A percentile compares a stretch with the other conserved stretches of the same genome.
These are phyloP conservation scores for Arbutus unedo DNA, from an alignment of 148 eudicot genomes.

Conservation along the genomic window DNA sequence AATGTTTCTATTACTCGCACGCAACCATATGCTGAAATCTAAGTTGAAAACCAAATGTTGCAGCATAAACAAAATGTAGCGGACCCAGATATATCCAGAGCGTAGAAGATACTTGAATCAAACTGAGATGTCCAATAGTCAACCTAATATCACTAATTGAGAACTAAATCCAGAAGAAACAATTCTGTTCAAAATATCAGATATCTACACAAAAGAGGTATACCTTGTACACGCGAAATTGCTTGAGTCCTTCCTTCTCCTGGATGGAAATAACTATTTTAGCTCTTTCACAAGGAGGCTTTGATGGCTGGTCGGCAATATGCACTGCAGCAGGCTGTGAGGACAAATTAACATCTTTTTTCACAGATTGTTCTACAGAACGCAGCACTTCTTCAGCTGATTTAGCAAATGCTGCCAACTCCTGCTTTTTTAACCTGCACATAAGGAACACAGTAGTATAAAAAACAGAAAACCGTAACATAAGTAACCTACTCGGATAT, in stretches of 20 bases:
- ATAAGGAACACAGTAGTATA: neutral
- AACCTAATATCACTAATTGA: neutral
- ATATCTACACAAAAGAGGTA: neutral
- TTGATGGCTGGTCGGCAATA: conserved; percentile 29
- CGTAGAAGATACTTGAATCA: neutral
- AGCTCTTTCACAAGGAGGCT: conserved; percentile 47
- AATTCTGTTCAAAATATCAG: neutral
- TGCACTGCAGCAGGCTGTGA: conserved; percentile 23
- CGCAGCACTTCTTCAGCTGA: conserved; percentile 43
- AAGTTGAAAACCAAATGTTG: neutral
- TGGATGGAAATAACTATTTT: conserved; percentile 70
- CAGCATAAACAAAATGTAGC: neutral
- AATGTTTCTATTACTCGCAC: neutral
- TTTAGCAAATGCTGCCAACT: conserved; percentile 53
- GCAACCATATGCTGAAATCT: neutral
- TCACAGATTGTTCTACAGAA: conserved; percentile 54
- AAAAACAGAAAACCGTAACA: neutral
- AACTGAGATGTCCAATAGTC: neutral
- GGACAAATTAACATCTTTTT: conserved; percentile 28
- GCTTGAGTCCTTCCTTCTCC: conserved; percentile 61
- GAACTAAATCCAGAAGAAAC: neutral
- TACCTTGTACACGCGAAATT: conserved; percentile 63
- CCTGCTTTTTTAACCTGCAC: conserved; percentile 62
- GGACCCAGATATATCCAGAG: neutral
- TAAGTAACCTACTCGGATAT: neutral